Conservation (phyloP, 768 basidiomycete genomes). For the Russula lepida region DNA sequence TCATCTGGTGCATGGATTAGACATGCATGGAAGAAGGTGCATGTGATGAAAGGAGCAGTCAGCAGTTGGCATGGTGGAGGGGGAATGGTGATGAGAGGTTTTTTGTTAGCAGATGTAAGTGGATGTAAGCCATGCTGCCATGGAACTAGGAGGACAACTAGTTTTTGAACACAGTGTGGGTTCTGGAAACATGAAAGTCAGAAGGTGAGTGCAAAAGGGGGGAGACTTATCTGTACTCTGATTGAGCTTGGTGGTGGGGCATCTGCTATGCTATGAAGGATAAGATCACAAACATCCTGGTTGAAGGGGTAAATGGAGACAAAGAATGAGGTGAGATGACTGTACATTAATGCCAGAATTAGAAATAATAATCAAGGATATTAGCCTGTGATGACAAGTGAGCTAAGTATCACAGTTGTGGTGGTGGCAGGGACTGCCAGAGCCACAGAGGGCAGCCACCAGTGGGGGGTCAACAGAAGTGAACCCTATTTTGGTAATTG, state of each 20-base stretch:
- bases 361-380: slow-evolving; percentile 72
- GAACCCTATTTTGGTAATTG: too few relatives aligned
- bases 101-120: slow-evolving; percentile 52
- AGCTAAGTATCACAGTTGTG: too few relatives aligned
- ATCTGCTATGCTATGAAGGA: slow-evolving; percentile 74
- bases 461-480: too few relatives aligned
- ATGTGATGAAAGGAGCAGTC: slow-evolving; percentile 51
- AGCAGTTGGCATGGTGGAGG: slow-evolving; percentile 32
- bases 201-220: neutral
- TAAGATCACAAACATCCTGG: slow-evolving; percentile 83
- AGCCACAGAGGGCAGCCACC: too few relatives aligned
- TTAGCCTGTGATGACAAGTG: slow-evolving; percentile 31
- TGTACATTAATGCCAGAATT: slow-evolving; percentile 71
- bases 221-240: slow-evolving; percentile 49
- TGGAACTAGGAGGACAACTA: slow-evolving; percentile 74
- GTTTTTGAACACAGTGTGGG: slow-evolving; percentile 61
- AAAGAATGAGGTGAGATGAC: neutral
- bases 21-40: slow-evolving; percentile 84
- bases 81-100: slow-evolving; percentile 43
- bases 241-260: slow-evolving; percentile 84
- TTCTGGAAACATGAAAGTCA: slow-evolving; percentile 43
- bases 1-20: slow-evolving; percentile 93
- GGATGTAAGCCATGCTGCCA: slow-evolving; percentile 86
- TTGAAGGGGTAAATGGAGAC: neutral
- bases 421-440: too few relatives aligned